phyloP scores from a whole-genome alignment of 177 flowering plant species.

The Vitis hybrid region DNA sequence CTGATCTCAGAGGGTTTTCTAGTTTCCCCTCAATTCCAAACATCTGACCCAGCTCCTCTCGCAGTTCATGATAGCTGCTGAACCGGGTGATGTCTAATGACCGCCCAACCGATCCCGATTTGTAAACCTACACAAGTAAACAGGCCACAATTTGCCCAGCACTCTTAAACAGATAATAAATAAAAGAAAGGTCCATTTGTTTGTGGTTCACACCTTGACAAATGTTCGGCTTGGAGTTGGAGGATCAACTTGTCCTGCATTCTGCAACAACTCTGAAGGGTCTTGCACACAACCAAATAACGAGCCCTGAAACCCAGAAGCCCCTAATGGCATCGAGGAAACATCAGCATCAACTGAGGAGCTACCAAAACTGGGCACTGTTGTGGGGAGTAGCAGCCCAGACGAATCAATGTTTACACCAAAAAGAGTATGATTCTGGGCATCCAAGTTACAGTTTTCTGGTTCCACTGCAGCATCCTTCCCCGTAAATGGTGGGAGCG shows the following conservation, averaged over 20 bases:
- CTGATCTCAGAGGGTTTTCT: constrained; percentile 96
- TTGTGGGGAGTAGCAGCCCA: constrained; percentile 50
- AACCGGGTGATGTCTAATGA: constrained; percentile 81
- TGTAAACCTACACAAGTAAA: constrained; percentile 57
- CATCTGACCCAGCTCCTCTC: constrained; percentile 76
- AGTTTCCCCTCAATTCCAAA: constrained; percentile 78
- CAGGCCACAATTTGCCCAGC: constrained; percentile 3
- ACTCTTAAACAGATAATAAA: neutral
- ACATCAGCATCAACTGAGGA: constrained; percentile 41
- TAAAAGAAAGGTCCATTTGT: neutral
- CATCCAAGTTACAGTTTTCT: constrained; percentile 46
- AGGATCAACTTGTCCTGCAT: constrained; percentile 49
- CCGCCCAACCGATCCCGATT: constrained; percentile 82
- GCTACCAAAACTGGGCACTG: constrained; percentile 41
- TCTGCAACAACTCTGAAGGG: constrained; percentile 48
- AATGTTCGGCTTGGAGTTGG: constrained; percentile 37
- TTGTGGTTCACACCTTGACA: constrained; percentile 52
- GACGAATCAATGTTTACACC: constrained; percentile 68
- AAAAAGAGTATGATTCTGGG: constrained; percentile 54
- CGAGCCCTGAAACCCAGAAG: constrained; percentile 52
- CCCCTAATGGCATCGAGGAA: constrained; percentile 41
- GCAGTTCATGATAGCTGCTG: constrained; percentile 88
- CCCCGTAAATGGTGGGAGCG: constrained; percentile 45
- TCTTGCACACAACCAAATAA: constrained; percentile 47
- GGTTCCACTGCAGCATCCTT: constrained; percentile 48